These are phyloP conservation scores for Tolypocladium nubicola DNA, from an alignment of 2,329 filamentous ascomycete species.

Conservation along the genomic window DNA sequence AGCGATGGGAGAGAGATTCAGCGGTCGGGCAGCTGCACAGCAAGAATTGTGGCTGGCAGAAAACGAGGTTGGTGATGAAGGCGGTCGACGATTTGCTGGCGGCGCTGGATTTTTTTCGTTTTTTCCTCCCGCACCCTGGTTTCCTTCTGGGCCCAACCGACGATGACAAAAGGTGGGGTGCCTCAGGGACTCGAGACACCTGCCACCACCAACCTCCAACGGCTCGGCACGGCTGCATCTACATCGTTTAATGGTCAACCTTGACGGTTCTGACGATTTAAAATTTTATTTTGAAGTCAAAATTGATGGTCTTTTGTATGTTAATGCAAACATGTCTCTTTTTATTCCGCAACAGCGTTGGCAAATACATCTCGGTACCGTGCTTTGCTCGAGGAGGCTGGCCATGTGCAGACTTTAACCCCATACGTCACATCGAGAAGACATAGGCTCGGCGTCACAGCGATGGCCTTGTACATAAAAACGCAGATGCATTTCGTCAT, in stretches of 20 bases:
- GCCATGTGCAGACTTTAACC: not conserved
- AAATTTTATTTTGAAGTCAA: too few relatives aligned
- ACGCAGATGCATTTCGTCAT: not conserved
- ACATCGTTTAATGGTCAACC: too few relatives aligned
- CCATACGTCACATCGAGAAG: not conserved
- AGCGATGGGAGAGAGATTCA: not conserved
- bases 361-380: not conserved
- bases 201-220: not conserved
- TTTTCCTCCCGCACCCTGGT: conserved; percentile 3
- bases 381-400: not conserved
- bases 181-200: not conserved
- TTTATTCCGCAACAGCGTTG: too few relatives aligned
- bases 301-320: not conserved
- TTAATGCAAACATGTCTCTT: not conserved
- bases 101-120: conserved; percentile 5
- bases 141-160: not conserved
- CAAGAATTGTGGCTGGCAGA: not conserved
- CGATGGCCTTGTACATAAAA: not conserved
- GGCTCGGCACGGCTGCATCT: too few relatives aligned
- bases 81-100: conserved; percentile 6
- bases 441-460: not conserved
- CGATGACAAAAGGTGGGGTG: not conserved
- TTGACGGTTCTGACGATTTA: not conserved
- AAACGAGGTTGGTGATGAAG: conserved; percentile 2
- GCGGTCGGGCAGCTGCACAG: not conserved